Evolutionary conservation across 1,284 basidiomycete genomes (phyloP).

Genomic region (Mycena sp.): DNA sequence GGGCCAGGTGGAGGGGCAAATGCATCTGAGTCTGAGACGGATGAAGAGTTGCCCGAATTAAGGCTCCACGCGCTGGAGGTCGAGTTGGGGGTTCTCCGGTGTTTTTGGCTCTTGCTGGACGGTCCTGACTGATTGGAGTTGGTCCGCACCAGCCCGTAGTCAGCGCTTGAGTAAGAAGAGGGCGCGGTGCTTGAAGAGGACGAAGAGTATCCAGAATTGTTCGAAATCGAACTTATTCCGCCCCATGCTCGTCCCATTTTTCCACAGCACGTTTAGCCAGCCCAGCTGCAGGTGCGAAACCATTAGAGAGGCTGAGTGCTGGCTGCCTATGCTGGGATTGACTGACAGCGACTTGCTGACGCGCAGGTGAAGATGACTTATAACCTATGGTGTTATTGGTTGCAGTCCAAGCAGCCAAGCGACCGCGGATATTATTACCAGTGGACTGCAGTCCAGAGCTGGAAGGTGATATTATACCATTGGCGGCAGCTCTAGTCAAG

Average conservation of each 20-base stretch:
- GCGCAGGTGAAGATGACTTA: slow-evolving; percentile 20
- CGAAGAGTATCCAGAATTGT: slow-evolving; percentile 49
- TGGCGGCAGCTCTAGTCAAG: slow-evolving; percentile 51
- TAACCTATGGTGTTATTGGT: slow-evolving; percentile 31
- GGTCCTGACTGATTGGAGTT: slow-evolving; percentile 49
- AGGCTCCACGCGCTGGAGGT: slow-evolving; percentile 68
- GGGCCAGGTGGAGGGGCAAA: slow-evolving; percentile 55
- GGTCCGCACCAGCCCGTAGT: slow-evolving; percentile 46
- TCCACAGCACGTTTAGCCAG: slow-evolving; percentile 81
- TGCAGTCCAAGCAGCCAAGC: slow-evolving; percentile 60
- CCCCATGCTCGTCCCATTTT: slow-evolving; percentile 72
- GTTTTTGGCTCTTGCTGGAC: slow-evolving; percentile 40
- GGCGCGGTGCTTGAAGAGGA: slow-evolving; percentile 47
- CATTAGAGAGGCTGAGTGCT: slow-evolving; percentile 74
- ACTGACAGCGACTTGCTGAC: background rate
- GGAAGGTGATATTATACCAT: slow-evolving; percentile 52
- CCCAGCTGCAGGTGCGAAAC: slow-evolving; percentile 73
- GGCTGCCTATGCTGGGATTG: slow-evolving; percentile 62
- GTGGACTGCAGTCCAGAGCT: slow-evolving; percentile 47
- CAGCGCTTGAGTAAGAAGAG: slow-evolving; percentile 39
- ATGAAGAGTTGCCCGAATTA: slow-evolving; percentile 58
- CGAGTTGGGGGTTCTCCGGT: slow-evolving; percentile 63
- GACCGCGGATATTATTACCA: slow-evolving; percentile 56
- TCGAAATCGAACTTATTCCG: slow-evolving; percentile 55
- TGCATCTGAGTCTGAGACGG: slow-evolving; percentile 62